Percentiles rank a stretch among this genome's conserved stretches.
phyloP scores from a whole-genome alignment of 2,329 filamentous ascomycete genomes.

The Plenodomus tracheiphilus region DNA sequence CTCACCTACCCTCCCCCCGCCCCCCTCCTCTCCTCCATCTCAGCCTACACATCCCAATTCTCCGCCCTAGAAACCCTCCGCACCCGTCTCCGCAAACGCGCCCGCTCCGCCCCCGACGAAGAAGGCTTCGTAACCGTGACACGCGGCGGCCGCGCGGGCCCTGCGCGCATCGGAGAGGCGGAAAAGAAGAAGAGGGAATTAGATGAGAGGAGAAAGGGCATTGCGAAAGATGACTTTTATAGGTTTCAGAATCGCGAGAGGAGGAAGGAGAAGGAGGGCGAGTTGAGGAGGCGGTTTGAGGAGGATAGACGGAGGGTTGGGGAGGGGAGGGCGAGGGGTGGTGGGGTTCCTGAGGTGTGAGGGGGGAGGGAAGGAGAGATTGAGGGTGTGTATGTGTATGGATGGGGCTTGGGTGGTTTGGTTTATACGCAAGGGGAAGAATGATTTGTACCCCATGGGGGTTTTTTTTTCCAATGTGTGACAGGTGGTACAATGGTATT shows the following conservation, averaged over 20 bases:
- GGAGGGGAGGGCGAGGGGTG: slow-evolving; percentile 68
- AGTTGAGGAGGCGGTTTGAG: slow-evolving; percentile 72
- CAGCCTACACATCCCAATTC: slow-evolving; percentile 86
- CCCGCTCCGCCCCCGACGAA: slow-evolving; percentile 82
- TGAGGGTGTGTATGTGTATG: too few relatives aligned
- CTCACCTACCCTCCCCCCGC: slow-evolving; percentile 71
- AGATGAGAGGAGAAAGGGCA: slow-evolving; percentile 59
- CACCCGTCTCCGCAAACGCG: slow-evolving; percentile 62
- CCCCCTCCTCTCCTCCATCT: slow-evolving; percentile 72
- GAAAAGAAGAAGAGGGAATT: slow-evolving; percentile 61
- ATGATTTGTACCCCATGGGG: too few relatives aligned
- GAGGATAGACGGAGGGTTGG: slow-evolving; percentile 73
- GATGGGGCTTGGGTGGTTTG: too few relatives aligned
- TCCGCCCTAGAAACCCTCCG: slow-evolving; percentile 66
- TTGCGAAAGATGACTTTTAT: slow-evolving; percentile 68
- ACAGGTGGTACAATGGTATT: too few relatives aligned
- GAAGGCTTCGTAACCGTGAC: slow-evolving; percentile 95
- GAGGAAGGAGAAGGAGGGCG: slow-evolving; percentile 73
- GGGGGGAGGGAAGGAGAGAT: too few relatives aligned
- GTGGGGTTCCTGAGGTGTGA: slow-evolving; percentile 34
- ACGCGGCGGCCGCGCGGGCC: slow-evolving; percentile 70
- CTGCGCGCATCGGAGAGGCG: slow-evolving; percentile 71
- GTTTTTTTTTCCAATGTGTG: too few relatives aligned
- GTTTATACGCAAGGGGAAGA: too few relatives aligned
- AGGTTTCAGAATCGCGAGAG: slow-evolving; percentile 80